These are phyloP conservation scores for Cyphellophora attinorum DNA, from an alignment of 2,329 filamentous ascomycete genomes.

Conservation along the genomic window DNA sequence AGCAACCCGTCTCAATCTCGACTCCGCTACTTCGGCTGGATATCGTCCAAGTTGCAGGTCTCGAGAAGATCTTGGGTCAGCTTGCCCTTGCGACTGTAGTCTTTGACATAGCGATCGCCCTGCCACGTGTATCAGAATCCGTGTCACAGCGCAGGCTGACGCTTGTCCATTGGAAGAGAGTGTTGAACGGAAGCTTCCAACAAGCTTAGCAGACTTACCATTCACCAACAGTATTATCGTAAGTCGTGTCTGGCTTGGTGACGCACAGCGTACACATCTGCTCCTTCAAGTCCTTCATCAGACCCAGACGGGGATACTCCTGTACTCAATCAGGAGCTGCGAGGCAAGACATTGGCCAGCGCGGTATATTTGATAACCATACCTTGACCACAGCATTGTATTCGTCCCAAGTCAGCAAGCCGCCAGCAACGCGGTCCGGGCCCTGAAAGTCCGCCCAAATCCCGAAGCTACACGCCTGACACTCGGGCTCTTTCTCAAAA, in stretches of 20 bases:
- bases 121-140: too few species aligned
- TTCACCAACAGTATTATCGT: conserved; percentile 25
- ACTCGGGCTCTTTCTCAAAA: conserved; percentile 34
- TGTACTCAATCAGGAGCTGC: conserved; percentile 1
- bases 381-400: conserved; percentile 23
- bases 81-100: conserved; percentile 25
- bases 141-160: too few species aligned
- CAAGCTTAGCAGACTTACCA: too few species aligned
- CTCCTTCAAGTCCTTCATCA: conserved; percentile 26
- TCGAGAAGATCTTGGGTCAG: conserved; percentile 19
- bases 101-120: conserved; percentile 28
- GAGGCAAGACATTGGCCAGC: too few species aligned
- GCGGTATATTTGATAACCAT: background rate
- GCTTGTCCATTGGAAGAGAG: too few species aligned
- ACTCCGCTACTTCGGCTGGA: too few species aligned
- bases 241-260: conserved; percentile 32
- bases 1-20: too few species aligned
- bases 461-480: conserved; percentile 24
- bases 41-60: conserved; percentile 16
- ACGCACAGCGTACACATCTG: conserved; percentile 31
- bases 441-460: conserved; percentile 32
- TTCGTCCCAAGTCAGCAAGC: conserved; percentile 20
- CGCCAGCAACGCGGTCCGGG: conserved; percentile 22
- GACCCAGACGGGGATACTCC: conserved; percentile 26
- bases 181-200: too few species aligned